Evolutionary conservation across 768 basidiomycete genomes (phyloP).

Genomic region (Trametes cubensis): DNA sequence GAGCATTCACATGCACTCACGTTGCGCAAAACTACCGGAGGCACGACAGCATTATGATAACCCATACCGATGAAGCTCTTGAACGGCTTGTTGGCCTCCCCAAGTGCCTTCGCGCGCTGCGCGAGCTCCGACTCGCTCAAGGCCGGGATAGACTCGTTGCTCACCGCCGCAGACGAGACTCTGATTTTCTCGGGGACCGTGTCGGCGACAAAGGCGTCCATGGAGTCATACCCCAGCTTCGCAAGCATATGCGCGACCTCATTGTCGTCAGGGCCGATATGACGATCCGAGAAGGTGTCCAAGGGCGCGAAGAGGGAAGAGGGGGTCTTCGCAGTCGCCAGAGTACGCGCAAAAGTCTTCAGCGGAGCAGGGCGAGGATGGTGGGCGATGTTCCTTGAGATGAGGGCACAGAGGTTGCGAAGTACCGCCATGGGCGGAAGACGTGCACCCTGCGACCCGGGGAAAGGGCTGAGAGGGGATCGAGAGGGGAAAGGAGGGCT

Average conservation of each 20-base stretch:
- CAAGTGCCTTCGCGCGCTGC: slow-evolving; percentile 73
- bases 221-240: slow-evolving; percentile 78
- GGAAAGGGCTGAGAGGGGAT: slow-evolving; percentile 9
- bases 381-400: slow-evolving; percentile 21
- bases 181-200: slow-evolving; percentile 84
- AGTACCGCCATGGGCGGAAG: slow-evolving; percentile 27
- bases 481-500: slow-evolving; percentile 11
- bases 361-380: slow-evolving; percentile 27
- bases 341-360: slow-evolving; percentile 36
- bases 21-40: slow-evolving; percentile 93
- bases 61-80: slow-evolving; percentile 99
- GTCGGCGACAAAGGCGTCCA: slow-evolving; percentile 85
- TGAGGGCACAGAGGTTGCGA: slow-evolving; percentile 22
- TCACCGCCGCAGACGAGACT: slow-evolving; percentile 60
- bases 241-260: slow-evolving; percentile 84
- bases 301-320: slow-evolving; percentile 77
- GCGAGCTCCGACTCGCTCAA: slow-evolving; percentile 88
- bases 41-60: slow-evolving; percentile 92
- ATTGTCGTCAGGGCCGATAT: slow-evolving; percentile 88
- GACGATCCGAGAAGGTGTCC: slow-evolving; percentile 88
- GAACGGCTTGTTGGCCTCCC: slow-evolving; percentile 75
- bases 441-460: slow-evolving; percentile 20
- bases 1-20: slow-evolving; percentile 39
- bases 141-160: slow-evolving; percentile 68
- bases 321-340: slow-evolving; percentile 65